Conservation (phyloP, 305 asterid genomes). For the Nicotiana rustica region DNA sequence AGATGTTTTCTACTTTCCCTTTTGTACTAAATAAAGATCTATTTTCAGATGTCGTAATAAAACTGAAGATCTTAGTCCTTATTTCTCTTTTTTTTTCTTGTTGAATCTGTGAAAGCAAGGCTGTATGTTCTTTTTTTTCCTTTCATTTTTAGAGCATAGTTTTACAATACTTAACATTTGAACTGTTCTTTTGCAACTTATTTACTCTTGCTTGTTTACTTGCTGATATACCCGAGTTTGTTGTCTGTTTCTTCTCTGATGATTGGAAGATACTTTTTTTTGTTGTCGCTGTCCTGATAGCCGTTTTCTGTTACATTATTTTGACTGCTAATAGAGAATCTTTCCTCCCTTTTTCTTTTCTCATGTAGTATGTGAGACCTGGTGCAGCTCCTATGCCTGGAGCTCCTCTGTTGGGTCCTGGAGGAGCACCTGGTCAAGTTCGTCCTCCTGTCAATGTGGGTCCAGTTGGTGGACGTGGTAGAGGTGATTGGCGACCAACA, state of each 20-base stretch:
- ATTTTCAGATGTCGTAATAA: background rate
- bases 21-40: background rate
- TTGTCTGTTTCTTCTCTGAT: background rate
- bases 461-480: slow-evolving; percentile 85
- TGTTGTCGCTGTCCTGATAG: slow-evolving; percentile 8
- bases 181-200: slow-evolving; percentile 12
- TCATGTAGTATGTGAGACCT: slow-evolving; percentile 94
- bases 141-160: too few relatives aligned
- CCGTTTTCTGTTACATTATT: slow-evolving; percentile 16
- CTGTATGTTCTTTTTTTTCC: background rate
- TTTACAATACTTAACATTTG: background rate
- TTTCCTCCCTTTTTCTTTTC: slow-evolving; percentile 42
- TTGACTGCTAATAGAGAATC: background rate
- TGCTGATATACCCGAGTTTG: background rate
- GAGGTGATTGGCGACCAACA: slow-evolving; percentile 97
- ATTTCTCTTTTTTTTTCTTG: background rate
- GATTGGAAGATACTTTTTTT: background rate
- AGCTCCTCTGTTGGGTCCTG: slow-evolving; percentile 61
- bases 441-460: slow-evolving; percentile 75
- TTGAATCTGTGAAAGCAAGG: slow-evolving; percentile 15
- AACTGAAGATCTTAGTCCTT: background rate
- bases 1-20: background rate
- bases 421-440: slow-evolving; percentile 76
- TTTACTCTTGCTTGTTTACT: slow-evolving; percentile 14
- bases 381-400: slow-evolving; percentile 85